These are phyloP conservation scores for Hordeum vulgare DNA, from an alignment of 176 grass and related monocot species.

Conservation along the genomic window MorexV3_pseudomolecules_assembly NC_058520.1:87763434-87763933, in stretches of 20 bases:
- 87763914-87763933: slow-evolving; percentile 54
- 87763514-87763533: background rate
- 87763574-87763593: background rate
- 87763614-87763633: background rate
- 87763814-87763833: slow-evolving; percentile 77
- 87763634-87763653: slow-evolving; percentile 36
- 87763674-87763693: slow-evolving; percentile 22
- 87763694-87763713: slow-evolving; percentile 53
- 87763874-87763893: slow-evolving; percentile 28
- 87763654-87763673: slow-evolving; percentile 66
- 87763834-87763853: slow-evolving; percentile 41
- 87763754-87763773: slow-evolving; percentile 45
- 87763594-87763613: background rate
- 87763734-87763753: slow-evolving; percentile 30
- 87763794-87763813: slow-evolving; percentile 45
- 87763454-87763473: too few species aligned
- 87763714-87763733: slow-evolving; percentile 52
- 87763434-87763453: too few species aligned
- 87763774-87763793: slow-evolving; percentile 40
- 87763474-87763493: too few species aligned
- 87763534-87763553: background rate
- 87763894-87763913: slow-evolving; percentile 44
- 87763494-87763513: background rate
- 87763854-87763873: slow-evolving; percentile 77
- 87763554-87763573: background rate